A percentile compares a stretch with the other conserved stretches of the same genome.
Evolutionary conservation across 345 rosid species (phyloP).

Genomic region (Litchi chinensis): DNA sequence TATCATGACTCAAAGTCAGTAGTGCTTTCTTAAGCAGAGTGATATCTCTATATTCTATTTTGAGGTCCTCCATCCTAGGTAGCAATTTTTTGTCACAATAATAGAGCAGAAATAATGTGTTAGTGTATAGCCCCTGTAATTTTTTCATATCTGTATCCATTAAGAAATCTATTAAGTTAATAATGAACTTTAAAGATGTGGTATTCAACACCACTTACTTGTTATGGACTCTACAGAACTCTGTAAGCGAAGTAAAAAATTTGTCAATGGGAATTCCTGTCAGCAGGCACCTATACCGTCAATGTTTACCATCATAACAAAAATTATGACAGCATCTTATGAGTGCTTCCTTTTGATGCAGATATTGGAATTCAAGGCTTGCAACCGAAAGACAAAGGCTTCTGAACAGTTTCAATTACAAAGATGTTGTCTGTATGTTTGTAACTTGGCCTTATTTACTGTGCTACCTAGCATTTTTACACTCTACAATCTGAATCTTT

Average conservation of each 20-base stretch:
- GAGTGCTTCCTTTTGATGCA: constrained; percentile 33
- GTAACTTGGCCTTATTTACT: constrained; percentile 25
- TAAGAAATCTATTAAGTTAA: not conserved
- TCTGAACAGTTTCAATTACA: constrained; percentile 53
- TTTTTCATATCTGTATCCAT: not conserved
- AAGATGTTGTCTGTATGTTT: constrained; percentile 81
- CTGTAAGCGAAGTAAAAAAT: not conserved
- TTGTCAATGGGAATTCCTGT: constrained; percentile 5
- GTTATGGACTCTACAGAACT: not conserved
- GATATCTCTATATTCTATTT: not conserved
- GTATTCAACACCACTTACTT: not conserved
- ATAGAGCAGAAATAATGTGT: not conserved
- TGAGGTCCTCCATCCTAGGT: not conserved
- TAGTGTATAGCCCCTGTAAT: not conserved
- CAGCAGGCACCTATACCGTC: not conserved
- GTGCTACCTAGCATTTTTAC: not conserved
- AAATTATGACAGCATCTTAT: not conserved
- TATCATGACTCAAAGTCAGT: not conserved
- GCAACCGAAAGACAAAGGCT: constrained; percentile 88
- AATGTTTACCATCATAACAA: not conserved
- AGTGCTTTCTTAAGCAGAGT: not conserved
- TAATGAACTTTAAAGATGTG: not conserved
- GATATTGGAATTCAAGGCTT: constrained; percentile 96
- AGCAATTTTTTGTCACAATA: not conserved
- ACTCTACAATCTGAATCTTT: constrained; percentile 12